Percentiles rank a stretch among this genome's conserved stretches.
Conservation (phyloP, 2,329 filamentous ascomycete genomes). For the Gremmenia infestans region DNA sequence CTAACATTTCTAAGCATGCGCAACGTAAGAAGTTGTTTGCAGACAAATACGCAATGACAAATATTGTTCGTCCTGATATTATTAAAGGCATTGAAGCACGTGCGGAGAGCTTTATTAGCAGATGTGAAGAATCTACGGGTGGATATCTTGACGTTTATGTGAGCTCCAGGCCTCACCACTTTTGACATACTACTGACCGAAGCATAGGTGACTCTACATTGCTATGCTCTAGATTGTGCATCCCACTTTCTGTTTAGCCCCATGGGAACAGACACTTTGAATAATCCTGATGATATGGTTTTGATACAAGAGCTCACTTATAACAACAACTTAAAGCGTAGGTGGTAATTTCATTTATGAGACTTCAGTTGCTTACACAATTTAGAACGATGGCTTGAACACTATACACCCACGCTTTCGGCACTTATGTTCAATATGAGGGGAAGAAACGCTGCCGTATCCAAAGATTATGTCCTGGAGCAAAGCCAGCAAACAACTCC, state of each 20-base stretch:
- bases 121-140: neutral
- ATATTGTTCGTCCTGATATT: neutral
- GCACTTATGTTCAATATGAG: neutral
- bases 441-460: neutral
- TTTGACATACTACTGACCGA: neutral
- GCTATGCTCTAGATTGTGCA: slow-evolving; percentile 63
- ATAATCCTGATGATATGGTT: slow-evolving; percentile 46
- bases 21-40: neutral
- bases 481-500: neutral
- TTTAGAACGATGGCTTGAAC: neutral
- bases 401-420: neutral
- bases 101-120: neutral
- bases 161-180: neutral
- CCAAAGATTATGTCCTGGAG: neutral
- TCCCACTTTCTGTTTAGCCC: slow-evolving; percentile 64
- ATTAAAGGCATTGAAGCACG: neutral
- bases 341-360: slow-evolving; percentile 33
- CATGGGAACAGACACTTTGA: slow-evolving; percentile 54
- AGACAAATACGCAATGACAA: neutral
- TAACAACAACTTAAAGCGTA: slow-evolving; percentile 61
- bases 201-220: slow-evolving; percentile 40
- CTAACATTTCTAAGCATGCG: neutral
- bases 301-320: slow-evolving; percentile 64
- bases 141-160: neutral
- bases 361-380: neutral